Conservation (phyloP, 108 stramenopile species). For the Cylindrotheca closterium region DNA sequence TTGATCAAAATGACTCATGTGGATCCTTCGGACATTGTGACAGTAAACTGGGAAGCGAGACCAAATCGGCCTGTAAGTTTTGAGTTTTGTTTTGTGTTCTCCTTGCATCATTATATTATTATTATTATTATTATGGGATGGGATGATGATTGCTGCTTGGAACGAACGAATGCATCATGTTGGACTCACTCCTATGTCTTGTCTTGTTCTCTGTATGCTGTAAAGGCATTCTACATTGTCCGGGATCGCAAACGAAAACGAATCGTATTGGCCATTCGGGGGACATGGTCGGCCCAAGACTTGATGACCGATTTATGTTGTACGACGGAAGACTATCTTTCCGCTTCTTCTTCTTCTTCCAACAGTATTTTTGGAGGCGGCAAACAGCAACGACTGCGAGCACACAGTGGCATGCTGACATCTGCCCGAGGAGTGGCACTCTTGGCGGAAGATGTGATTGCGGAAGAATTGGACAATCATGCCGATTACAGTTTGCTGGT, state of each 20-base stretch:
- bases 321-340: constrained; percentile 39
- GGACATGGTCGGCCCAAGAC: constrained; percentile 66
- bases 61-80: constrained; percentile 49
- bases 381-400: constrained; percentile 21
- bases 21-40: constrained; percentile 40
- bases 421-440: constrained; percentile 45
- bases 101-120: no score
- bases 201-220: neutral
- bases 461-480: constrained; percentile 39
- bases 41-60: constrained; percentile 50
- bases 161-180: neutral
- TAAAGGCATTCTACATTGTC: constrained; percentile 53
- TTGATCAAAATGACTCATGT: constrained; percentile 51
- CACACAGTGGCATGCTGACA: constrained; percentile 76
- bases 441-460: constrained; percentile 44
- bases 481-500: constrained; percentile 56
- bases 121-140: no score
- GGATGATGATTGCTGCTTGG: no score
- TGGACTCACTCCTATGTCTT: neutral
- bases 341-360: no score
- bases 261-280: constrained; percentile 62
- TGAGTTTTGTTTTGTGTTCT: no score
- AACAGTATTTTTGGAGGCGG: no score
- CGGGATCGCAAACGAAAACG: constrained; percentile 40
- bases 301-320: constrained; percentile 73